These are phyloP conservation scores for Saccharum officinarum DNA, from an alignment of 176 grass and related monocot genomes.

Conservation along the genomic window DNA sequence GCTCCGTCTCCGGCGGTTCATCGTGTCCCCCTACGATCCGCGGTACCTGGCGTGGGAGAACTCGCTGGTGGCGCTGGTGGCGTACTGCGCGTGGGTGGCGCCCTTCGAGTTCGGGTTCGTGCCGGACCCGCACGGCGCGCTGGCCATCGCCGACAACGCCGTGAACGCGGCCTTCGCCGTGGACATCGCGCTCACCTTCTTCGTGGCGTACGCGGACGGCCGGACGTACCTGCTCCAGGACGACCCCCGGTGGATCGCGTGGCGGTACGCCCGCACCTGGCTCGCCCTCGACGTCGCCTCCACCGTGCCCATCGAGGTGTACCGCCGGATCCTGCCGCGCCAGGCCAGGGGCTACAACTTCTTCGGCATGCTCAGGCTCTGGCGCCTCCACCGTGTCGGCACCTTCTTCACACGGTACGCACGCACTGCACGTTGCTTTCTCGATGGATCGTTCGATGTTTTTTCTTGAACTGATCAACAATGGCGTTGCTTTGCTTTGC, in stretches of 20 bases:
- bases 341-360: conserved; percentile 19
- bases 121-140: conserved; percentile 15
- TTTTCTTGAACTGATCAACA: too few species aligned
- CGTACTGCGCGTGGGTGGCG: conserved; percentile 72
- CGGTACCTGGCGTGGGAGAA: conserved; percentile 48
- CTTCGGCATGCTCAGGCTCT: conserved; percentile 49
- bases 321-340: neutral
- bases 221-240: conserved; percentile 59
- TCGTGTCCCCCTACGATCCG: conserved; percentile 66
- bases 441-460: too few species aligned
- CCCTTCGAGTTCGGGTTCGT: conserved; percentile 84
- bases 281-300: conserved; percentile 48
- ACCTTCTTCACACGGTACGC: neutral
- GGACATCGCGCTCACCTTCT: conserved; percentile 85
- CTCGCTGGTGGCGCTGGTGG: conserved; percentile 39
- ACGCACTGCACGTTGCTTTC: too few species aligned
- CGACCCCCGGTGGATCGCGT: conserved; percentile 57
- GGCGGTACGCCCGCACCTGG: conserved; percentile 36
- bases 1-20: conserved; percentile 37
- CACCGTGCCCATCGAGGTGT: conserved; percentile 34
- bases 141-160: conserved; percentile 56
- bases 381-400: conserved; percentile 48
- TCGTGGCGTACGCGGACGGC: conserved; percentile 55
- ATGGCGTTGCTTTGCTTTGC: too few species aligned
- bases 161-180: conserved; percentile 64